A percentile compares a stretch with the other conserved stretches of the same genome.
Conservation (phyloP, 306 rosid genomes). For the Alnus glutinosa region DNA sequence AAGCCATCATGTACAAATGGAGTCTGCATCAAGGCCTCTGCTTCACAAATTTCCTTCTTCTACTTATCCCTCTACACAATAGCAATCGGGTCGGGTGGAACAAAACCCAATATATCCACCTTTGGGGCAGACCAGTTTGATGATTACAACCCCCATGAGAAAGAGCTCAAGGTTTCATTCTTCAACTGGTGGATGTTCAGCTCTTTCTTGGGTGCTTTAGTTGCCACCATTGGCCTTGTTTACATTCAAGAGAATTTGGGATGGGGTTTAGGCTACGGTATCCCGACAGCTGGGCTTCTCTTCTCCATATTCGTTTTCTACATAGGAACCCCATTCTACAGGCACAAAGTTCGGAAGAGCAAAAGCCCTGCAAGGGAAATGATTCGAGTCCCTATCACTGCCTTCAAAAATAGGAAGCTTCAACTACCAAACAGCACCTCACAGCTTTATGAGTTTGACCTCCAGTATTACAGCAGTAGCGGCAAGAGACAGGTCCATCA, state of each 20-base stretch:
- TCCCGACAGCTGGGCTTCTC: conserved; percentile 58
- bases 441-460: conserved; percentile 57
- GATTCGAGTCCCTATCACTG: conserved; percentile 41
- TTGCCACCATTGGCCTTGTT: conserved; percentile 62
- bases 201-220: conserved; percentile 54
- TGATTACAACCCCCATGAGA: conserved; percentile 54
- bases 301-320: conserved; percentile 51
- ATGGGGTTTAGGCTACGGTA: conserved; percentile 72
- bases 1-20: conserved; percentile 52
- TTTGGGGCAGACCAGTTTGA: conserved; percentile 88
- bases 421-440: conserved; percentile 46
- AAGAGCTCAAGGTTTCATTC: conserved; percentile 58
- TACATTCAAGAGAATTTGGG: conserved; percentile 78
- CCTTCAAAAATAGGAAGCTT: conserved; percentile 52
- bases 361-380: conserved; percentile 45
- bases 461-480: conserved; percentile 37
- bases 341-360: conserved; percentile 57
- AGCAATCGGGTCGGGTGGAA: conserved; percentile 68
- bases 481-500: conserved; percentile 55
- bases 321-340: conserved; percentile 57
- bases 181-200: conserved; percentile 88
- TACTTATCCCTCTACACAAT: conserved; percentile 60
- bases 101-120: conserved; percentile 73
- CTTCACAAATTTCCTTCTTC: conserved; percentile 46
- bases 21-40: conserved; percentile 50